Evolutionary conservation across 805 yeast genomes (phyloP).

Genomic region (Spathaspora boniae): DNA sequence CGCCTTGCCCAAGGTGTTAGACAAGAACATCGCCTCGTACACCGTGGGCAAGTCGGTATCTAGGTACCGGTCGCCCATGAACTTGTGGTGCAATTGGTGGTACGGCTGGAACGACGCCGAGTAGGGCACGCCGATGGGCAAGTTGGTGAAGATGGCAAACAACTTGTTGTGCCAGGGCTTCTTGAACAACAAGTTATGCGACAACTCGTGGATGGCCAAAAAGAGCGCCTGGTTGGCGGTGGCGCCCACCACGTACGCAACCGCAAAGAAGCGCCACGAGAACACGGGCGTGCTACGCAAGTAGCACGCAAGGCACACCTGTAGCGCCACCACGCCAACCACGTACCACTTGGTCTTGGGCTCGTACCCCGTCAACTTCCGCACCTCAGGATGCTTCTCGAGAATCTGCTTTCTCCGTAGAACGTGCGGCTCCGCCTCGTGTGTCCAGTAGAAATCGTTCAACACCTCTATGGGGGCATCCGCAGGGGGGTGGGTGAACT

Average conservation of each 20-base stretch:
- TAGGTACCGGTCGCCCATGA: constrained; percentile 74
- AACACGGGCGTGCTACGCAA: constrained; percentile 54
- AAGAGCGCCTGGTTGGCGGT: constrained; percentile 81
- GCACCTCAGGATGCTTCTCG: constrained; percentile 72
- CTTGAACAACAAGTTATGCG: constrained; percentile 81
- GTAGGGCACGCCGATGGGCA: constrained; percentile 89
- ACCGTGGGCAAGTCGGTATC: constrained; percentile 88
- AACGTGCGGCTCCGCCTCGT: constrained; percentile 77
- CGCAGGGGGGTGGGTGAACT: constrained; percentile 37
- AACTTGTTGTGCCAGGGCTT: constrained; percentile 74
- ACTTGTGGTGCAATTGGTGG: constrained; percentile 89
- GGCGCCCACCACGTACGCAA: constrained; percentile 82
- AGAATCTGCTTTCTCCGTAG: constrained; percentile 69
- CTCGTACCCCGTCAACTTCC: constrained; percentile 80
- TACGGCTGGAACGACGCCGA: constrained; percentile 87
- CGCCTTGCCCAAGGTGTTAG: constrained; percentile 80
- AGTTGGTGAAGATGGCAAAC: constrained; percentile 71
- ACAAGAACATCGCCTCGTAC: constrained; percentile 69
- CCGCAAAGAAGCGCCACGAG: constrained; percentile 49
- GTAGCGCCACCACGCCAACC: constrained; percentile 61
- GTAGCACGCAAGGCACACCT: constrained; percentile 59
- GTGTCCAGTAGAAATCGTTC: constrained; percentile 81
- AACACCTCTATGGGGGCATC: constrained; percentile 39
- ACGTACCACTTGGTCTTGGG: constrained; percentile 81
- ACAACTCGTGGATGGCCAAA: constrained; percentile 83